These are phyloP conservation scores for Chlorella sp. DNA, from an alignment of 139 green algal genomes.

Conservation along the genomic window DNA sequence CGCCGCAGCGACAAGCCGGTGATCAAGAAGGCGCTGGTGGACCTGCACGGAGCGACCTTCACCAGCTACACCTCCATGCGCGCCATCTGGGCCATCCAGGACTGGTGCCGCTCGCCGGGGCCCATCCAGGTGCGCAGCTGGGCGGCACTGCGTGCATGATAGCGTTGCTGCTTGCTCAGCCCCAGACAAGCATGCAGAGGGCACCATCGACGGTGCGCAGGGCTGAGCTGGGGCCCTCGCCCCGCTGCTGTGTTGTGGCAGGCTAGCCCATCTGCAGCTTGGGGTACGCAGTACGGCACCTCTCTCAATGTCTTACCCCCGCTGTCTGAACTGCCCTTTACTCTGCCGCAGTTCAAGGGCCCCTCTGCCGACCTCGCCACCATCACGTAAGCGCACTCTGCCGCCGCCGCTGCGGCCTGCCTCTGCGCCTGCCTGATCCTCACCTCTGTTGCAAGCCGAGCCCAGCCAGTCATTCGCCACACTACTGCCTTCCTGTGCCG, in stretches of 20 bases:
- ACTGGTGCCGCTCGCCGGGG: constrained; percentile 65
- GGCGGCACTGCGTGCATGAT: too few species aligned
- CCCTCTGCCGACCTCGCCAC: constrained; percentile 40
- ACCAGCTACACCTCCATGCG: constrained; percentile 49
- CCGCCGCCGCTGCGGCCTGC: too few species aligned
- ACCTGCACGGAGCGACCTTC: constrained; percentile 58
- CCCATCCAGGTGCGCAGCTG: constrained; percentile 53
- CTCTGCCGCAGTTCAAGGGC: constrained; percentile 48
- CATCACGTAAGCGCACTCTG: constrained; percentile 46
- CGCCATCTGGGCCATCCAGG: constrained; percentile 58
- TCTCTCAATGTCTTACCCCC: too few species aligned
- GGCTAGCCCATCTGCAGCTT: not conserved
- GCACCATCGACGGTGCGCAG: not conserved
- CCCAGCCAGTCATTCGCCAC: too few species aligned
- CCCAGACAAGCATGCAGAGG: not conserved
- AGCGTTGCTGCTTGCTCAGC: not conserved
- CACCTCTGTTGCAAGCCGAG: too few species aligned
- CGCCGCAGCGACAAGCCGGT: constrained; percentile 34
- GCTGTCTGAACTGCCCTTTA: not conserved
- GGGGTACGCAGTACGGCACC: not conserved
- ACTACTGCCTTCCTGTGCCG: too few species aligned
- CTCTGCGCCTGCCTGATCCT: too few species aligned
- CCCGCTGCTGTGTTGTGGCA: not conserved
- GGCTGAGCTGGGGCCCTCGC: too few species aligned
- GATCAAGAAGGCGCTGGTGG: constrained; percentile 60